Base-by-base conservation (phyloP, 78 protist genomes). In the Anaeramoeba flamelloides region DNA sequence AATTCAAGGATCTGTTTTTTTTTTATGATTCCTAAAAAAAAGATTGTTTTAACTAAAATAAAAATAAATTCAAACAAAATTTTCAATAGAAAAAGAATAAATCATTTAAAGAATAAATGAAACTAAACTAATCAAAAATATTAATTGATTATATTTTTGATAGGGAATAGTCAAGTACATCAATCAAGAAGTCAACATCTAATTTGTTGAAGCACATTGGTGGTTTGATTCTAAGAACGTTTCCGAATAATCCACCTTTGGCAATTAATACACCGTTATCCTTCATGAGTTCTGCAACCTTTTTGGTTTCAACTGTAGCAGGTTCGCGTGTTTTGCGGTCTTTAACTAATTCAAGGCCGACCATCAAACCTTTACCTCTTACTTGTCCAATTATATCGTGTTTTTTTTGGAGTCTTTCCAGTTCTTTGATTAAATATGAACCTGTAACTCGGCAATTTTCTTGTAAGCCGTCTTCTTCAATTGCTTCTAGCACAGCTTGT, bases 321-420 rank as follows among this genome's bases (percentile, higher is more conserved):
- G 91, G 90, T 78, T 0, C 74, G 36, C n/a, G 32, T 0, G 39
- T 2, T 39, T 3, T 38, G 31, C 36, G 38, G 80, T 88, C 86
- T 32, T 3, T 1, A 39, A 91, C 92, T n/a, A 91, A 77, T 74
- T 91, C 94, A 41, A 86, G 76, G 31, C 94, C 94, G n/a, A 91
- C 0, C 75, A 88, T 85, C 8, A 91, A 80, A 31, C 94, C 94
- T 0, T 30, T 0, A 1, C 94, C 94, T 2, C 94, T 81, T 38
- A 90, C 92, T 77, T 91, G 93, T 36, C 91, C 94, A 38, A 91
- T 82, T 39, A 79, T 0, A 0, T 32, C n/a, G 64, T 40, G 64
- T 32, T 2, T 0, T 1, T 12, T 3, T 2, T 22, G n/a, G 0
- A 89, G 75, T 4, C 0, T 77, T 3, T 39, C 8, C 8, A 90